phyloP scores from a whole-genome alignment of 2,329 filamentous ascomycete species.

The Fusarium devonianum region DNA sequence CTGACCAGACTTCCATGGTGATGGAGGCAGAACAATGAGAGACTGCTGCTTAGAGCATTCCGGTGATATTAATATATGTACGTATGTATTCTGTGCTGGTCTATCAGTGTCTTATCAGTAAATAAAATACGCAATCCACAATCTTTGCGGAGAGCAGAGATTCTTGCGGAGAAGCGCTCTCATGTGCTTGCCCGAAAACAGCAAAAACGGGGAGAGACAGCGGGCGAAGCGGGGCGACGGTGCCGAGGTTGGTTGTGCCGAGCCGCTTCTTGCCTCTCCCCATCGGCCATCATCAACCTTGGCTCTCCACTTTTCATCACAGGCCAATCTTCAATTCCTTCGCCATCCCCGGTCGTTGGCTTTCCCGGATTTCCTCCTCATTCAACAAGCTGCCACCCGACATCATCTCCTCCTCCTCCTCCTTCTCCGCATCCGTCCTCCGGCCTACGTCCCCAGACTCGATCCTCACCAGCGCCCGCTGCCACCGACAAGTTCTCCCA shows the following conservation, averaged over 20 bases:
- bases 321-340: conserved; percentile 28
- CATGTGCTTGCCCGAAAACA: conserved; percentile 11
- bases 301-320: conserved; percentile 27
- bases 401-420: background rate
- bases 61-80: too few relatives aligned
- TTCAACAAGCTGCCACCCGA: too few relatives aligned
- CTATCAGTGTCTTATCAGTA: too few relatives aligned
- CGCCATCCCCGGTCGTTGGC: conserved; percentile 20
- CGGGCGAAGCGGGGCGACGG: conserved; percentile 17
- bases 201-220: conserved; percentile 20
- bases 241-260: conserved; percentile 37
- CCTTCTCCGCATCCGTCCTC: conserved; percentile 2
- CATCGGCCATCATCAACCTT: background rate
- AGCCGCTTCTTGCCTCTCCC: conserved; percentile 14
- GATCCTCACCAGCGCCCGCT: too few relatives aligned
- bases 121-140: too few relatives aligned
- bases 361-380: conserved; percentile 10
- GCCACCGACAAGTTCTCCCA: conserved; percentile 1
- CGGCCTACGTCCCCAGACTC: conserved; percentile 14
- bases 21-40: too few relatives aligned
- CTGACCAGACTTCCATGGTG: too few relatives aligned
- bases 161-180: too few relatives aligned
- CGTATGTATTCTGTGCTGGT: too few relatives aligned
- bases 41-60: too few relatives aligned
- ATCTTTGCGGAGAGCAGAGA: too few relatives aligned